Evolutionary conservation across 2,329 filamentous ascomycete species (phyloP), one percentile per base, ranked within the genome.

Genomic region (Fusarium pseudograminearum): DNA sequence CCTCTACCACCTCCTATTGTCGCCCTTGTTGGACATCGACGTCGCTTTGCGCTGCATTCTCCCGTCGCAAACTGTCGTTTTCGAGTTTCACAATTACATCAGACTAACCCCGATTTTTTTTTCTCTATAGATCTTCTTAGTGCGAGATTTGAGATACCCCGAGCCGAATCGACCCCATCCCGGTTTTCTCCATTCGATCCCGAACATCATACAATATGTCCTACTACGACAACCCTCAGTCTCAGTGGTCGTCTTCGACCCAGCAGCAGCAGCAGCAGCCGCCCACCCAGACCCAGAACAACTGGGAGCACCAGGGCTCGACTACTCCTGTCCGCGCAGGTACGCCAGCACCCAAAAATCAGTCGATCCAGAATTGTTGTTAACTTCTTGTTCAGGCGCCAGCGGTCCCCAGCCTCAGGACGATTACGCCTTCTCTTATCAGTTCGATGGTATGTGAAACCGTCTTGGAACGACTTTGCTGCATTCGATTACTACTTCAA

Each of bases 361-460:
- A 31, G 31, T 18, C 36, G 26, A 47, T 46, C 16, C 7, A 48
- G 52, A 31, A 24, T 15, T n/a, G n/a, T 57, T 36, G 47, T 61
- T 71, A 58, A 69, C 55, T 47, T 68, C 52, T 45, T 31, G 34
- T 41, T 42, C 44, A 93, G 92, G 91, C 81, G 89, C 92, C 67
- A 93, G 87, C 80, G 94, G 91, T 61, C 90, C 91, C 52, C 89
- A 89, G 71, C 87, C 90, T 57, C 88, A 89, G 74, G 92, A 95
- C 72, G 93, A 97, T 65, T 86, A 88, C 76, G 93, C 94, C 63
- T 97, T 97, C 79, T 89, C 89, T 73, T 91, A 92, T 78, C 94
- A 97, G 82, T 91, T 97, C 80, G 94, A 97, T 84, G 93, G 93
- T 96, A 91, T 80, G 91, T 88, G 26, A 40, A 42, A 16, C 24